These are phyloP conservation scores for Penicillium sp. DNA, from an alignment of 2,329 filamentous ascomycete species.

Conservation along the genomic window DNA sequence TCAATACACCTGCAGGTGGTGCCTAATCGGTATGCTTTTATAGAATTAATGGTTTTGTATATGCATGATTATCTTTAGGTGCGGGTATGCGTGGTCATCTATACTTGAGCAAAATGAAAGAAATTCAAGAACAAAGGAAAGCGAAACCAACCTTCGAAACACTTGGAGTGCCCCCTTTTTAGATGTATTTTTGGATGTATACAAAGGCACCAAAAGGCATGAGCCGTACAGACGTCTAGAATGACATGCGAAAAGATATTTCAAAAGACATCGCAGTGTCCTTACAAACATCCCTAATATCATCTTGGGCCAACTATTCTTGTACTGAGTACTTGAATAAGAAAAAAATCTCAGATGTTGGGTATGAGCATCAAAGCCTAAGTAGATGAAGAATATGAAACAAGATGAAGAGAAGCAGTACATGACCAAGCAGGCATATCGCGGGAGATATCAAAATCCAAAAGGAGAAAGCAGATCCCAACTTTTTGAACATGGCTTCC, in stretches of 20 bases:
- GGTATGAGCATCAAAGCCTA: not conserved
- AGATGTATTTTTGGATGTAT: not conserved
- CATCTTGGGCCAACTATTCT: not conserved
- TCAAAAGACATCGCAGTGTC: not conserved
- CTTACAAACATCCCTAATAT: not conserved
- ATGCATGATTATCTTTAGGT: not conserved
- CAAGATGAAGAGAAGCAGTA: not conserved
- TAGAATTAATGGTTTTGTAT: not conserved
- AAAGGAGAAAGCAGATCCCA: not conserved
- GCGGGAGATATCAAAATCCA: not conserved
- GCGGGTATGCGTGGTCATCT: too few species aligned
- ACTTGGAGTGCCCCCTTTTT: not conserved
- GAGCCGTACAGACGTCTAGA: accelerated
- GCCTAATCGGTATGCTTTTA: not conserved
- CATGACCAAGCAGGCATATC: slow-evolving; percentile 2
- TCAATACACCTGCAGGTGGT: not conserved
- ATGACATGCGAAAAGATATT: not conserved
- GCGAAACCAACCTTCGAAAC: not conserved
- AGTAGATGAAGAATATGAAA: not conserved
- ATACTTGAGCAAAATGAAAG: not conserved
- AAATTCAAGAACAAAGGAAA: not conserved
- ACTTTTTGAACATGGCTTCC: slow-evolving; percentile 3
- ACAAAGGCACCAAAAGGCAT: not conserved
- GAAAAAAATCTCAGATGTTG: not conserved
- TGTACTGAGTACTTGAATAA: not conserved